Evolutionary conservation across 768 basidiomycete species (phyloP), one percentile per base, ranked within the genome.

Genomic region (Lentinus tigrinus): DNA sequence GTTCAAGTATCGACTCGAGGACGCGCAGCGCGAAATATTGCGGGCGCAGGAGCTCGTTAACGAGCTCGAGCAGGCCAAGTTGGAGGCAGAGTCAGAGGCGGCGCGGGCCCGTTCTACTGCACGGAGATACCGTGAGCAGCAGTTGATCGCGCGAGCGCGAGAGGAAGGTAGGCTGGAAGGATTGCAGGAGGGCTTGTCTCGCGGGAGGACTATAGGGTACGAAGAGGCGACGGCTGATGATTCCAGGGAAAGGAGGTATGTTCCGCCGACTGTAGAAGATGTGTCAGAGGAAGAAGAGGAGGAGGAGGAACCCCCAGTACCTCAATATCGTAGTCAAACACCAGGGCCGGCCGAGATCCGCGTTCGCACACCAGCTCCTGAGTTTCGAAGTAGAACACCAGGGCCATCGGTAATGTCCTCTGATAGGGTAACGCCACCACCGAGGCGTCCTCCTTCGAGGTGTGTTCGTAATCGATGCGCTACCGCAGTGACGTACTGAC

Each of bases 151-250:
- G 19, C 63, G 71, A 11, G 89, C 89, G 10, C 76, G 80, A 57
- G 85, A 89, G 47, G 81, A 90, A 66, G 89, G 89, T 2, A 75
- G 85, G 65, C 74, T 80, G 64, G 79, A 82, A 66, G 88, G 88
- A 1, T 72, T 84, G 6, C 74, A 78, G 54, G 81, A 81, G 61
- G 87, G 87, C 1, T 69, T 83, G 43, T 75, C 77, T 23, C 71
- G 84, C 55, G 83, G 81, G 3, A 69, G 72, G 60, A 68, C 73
- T 52, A 66, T 78, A 56, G 77, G 70, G 14, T 77, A 78, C 53
- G 67, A 77, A 54, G 79, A 76, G 26, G 61, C 58, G 2, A 19
- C 48, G 10, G 42, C 49, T 13, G 67, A 58, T 36, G 52, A 56
- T 17, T 47, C 26, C 23, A 34, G 42, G 17, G 58, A 49, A n/a